Conservation (phyloP, 1,139 yeast species). For the Candida glucosophila region DNA sequence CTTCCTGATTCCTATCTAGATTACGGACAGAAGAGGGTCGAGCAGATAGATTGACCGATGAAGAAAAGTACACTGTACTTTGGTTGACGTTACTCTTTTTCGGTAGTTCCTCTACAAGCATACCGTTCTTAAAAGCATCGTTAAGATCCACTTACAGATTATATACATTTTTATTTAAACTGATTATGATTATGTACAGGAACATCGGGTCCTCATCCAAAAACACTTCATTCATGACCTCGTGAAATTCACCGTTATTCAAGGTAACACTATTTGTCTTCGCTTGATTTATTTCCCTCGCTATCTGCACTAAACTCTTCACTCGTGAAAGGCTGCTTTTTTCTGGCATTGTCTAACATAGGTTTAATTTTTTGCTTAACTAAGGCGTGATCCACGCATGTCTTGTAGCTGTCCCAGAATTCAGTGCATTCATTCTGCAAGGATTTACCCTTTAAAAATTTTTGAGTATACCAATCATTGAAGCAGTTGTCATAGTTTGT, state of each 20-base stretch:
- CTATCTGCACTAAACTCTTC: conserved; percentile 26
- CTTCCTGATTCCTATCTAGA: conserved; percentile 7
- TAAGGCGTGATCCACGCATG: conserved; percentile 74
- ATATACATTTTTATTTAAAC: conserved; percentile 1
- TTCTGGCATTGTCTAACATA: conserved; percentile 85
- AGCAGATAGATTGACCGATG: conserved; percentile 37
- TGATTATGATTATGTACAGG: conserved; percentile 2
- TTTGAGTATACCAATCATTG: conserved; percentile 93
- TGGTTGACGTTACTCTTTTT: conserved; percentile 22
- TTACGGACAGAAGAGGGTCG: conserved; percentile 15
- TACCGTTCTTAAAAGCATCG: conserved; percentile 6
- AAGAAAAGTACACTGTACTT: conserved; percentile 35
- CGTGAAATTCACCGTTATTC: too few relatives aligned
- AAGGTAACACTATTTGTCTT: too few relatives aligned
- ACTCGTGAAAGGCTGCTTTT: conserved; percentile 71
- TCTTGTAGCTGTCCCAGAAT: conserved; percentile 79
- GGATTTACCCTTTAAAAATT: conserved; percentile 64
- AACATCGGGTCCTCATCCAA: too few relatives aligned
- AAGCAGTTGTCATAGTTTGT: conserved; percentile 86
- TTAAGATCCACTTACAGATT: neutral
- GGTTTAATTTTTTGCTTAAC: conserved; percentile 67
- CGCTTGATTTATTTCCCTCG: conserved; percentile 9
- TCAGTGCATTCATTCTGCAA: conserved; percentile 83
- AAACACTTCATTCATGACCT: too few relatives aligned
- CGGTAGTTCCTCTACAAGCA: conserved; percentile 43